Conservation (phyloP, 148 eudicot genomes). For the Nepenthes mirabilis region DNA sequence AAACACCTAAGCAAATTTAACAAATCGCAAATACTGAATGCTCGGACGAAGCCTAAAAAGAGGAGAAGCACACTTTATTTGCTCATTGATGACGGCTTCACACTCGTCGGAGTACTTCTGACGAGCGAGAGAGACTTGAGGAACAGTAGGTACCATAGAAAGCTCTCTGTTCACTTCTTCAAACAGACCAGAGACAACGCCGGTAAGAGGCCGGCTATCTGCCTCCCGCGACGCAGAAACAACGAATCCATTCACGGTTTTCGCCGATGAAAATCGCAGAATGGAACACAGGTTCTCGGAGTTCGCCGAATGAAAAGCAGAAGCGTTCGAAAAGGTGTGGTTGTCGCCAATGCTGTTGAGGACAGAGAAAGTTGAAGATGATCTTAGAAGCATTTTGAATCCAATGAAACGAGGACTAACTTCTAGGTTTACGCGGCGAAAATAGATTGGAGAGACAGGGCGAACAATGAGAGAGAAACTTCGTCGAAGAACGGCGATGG, state of each 20-base stretch:
- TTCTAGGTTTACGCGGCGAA: too few relatives aligned
- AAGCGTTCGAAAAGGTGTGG: constrained; percentile 1
- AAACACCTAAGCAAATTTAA: too few relatives aligned
- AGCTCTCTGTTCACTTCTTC: constrained; percentile 62
- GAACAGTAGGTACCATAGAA: constrained; percentile 35
- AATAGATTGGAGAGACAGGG: too few relatives aligned
- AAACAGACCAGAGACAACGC: constrained; percentile 49
- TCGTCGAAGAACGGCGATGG: too few relatives aligned
- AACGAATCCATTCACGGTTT: constrained; percentile 6
- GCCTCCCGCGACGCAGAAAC: constrained; percentile 17
- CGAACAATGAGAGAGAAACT: too few relatives aligned
- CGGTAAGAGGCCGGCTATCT: constrained; percentile 29
- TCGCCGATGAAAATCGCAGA: constrained; percentile 9
- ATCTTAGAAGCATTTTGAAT: too few relatives aligned
- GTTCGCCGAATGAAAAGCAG: background rate
- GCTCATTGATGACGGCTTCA: constrained; percentile 77
- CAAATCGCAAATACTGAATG: too few relatives aligned
- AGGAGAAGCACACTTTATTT: constrained; percentile 48
- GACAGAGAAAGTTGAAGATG: too few relatives aligned
- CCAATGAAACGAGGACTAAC: too few relatives aligned
- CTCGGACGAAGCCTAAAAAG: too few relatives aligned
- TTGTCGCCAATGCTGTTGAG: constrained; percentile 3
- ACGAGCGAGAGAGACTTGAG: constrained; percentile 54
- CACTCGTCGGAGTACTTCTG: constrained; percentile 40
- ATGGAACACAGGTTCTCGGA: too few relatives aligned